Evolutionary conservation across 345 rosid genomes (phyloP).

Genomic region (Hirschfeldia incana): DNA sequence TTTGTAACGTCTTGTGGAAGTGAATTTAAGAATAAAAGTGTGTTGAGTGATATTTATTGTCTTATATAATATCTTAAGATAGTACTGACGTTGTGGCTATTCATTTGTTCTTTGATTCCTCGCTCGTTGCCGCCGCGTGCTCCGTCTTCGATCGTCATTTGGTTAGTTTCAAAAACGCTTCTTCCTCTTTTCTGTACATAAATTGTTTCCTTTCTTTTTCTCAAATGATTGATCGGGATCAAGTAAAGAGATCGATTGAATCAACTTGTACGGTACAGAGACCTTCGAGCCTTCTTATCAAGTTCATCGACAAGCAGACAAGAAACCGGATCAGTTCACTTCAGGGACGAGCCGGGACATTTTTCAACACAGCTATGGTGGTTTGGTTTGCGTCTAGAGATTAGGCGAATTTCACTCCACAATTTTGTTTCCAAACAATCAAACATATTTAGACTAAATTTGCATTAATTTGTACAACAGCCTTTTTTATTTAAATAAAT

Average conservation of each 20-base stretch:
- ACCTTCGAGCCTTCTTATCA: too few species aligned
- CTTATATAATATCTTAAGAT: not conserved
- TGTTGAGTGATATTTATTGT: not conserved
- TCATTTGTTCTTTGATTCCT: not conserved
- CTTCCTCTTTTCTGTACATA: not conserved
- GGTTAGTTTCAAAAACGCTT: constrained; percentile 5
- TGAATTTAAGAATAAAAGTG: not conserved
- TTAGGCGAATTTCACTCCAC: too few species aligned
- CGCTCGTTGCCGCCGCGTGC: not conserved
- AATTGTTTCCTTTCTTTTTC: not conserved
- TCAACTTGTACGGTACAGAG: too few species aligned
- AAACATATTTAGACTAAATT: too few species aligned
- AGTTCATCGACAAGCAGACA: too few species aligned
- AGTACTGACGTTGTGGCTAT: not conserved
- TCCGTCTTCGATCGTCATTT: constrained; percentile 14
- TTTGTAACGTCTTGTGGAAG: not conserved
- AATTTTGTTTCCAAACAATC: too few species aligned
- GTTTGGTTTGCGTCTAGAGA: too few species aligned
- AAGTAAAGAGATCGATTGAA: not conserved
- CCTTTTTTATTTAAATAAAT: too few species aligned
- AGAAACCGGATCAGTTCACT: too few species aligned
- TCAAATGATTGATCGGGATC: not conserved
- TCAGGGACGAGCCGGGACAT: too few species aligned
- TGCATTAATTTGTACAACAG: too few species aligned
- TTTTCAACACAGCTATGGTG: too few species aligned